Evolutionary conservation across 352 stramenopile species (phyloP).

Genomic region (Pythium monospermum): DNA sequence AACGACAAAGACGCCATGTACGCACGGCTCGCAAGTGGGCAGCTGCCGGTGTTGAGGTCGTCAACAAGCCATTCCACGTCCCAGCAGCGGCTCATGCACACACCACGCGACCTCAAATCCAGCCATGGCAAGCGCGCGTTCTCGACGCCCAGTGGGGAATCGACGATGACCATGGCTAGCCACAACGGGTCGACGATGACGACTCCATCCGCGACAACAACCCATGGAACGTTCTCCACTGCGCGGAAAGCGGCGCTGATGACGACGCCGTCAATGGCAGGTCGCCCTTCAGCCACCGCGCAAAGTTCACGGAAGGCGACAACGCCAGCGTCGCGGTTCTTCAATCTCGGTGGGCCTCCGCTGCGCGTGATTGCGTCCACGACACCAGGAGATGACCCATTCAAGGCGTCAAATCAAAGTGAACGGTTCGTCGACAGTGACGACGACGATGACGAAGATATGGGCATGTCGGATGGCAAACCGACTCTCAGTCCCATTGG

Average conservation of each 20-base stretch:
- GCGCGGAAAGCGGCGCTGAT: slow-evolving; percentile 33
- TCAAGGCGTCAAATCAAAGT: neutral
- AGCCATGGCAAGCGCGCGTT: slow-evolving; percentile 6
- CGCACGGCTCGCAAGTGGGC: slow-evolving; percentile 29
- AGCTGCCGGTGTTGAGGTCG: neutral
- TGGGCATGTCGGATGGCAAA: slow-evolving; percentile 17
- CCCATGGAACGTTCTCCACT: slow-evolving; percentile 34
- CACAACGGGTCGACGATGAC: too few relatives aligned
- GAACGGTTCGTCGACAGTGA: slow-evolving; percentile 31
- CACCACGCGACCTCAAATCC: slow-evolving; percentile 24
- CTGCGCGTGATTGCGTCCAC: slow-evolving; percentile 45
- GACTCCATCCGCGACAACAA: slow-evolving; percentile 11
- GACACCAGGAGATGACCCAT: slow-evolving; percentile 7
- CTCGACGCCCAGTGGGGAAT: slow-evolving; percentile 5
- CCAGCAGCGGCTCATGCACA: slow-evolving; percentile 14
- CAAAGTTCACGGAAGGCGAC: too few relatives aligned
- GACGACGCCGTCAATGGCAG: slow-evolving; percentile 41
- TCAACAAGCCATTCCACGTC: slow-evolving; percentile 4
- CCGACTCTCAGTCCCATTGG: slow-evolving; percentile 10
- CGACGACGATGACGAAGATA: slow-evolving; percentile 37
- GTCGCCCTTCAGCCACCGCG: slow-evolving; percentile 34
- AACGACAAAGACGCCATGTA: slow-evolving; percentile 36
- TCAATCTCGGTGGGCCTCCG: slow-evolving; percentile 40
- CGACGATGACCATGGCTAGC: neutral
- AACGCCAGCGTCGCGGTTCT: slow-evolving; percentile 29